phyloP scores from a whole-genome alignment of 805 yeast species.

The Pichia exigua region DNA sequence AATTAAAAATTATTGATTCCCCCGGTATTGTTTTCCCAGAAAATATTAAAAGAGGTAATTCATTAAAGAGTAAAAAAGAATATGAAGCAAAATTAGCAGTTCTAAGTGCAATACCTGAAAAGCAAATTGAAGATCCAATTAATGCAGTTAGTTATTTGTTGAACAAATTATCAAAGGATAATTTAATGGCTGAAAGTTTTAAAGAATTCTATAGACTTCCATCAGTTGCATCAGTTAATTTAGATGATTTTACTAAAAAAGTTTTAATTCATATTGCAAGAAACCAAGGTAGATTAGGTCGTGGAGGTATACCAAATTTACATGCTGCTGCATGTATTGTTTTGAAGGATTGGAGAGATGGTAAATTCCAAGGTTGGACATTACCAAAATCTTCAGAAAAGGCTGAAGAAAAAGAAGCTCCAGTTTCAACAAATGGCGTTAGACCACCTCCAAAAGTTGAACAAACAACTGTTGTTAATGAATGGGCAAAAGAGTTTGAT shows the following conservation, averaged over 20 bases:
- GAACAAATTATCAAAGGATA: conserved; percentile 64
- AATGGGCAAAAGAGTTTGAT: conserved; percentile 93
- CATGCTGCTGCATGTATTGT: conserved; percentile 77
- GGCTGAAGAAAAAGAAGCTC: conserved; percentile 25
- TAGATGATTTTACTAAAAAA: conserved; percentile 74
- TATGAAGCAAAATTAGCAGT: conserved; percentile 86
- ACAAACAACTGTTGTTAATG: conserved; percentile 71
- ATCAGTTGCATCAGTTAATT: conserved; percentile 61
- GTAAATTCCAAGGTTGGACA: conserved; percentile 87
- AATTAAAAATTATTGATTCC: conserved; percentile 82
- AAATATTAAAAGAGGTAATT: conserved; percentile 31
- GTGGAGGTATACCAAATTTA: conserved; percentile 88
- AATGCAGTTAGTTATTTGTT: conserved; percentile 73
- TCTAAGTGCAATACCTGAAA: conserved; percentile 83
- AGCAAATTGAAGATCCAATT: conserved; percentile 74
- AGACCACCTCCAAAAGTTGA: conserved; percentile 42
- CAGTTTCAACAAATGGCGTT: conserved; percentile 29
- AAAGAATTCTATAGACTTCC: conserved; percentile 72
- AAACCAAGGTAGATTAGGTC: conserved; percentile 82
- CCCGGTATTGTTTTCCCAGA: conserved; percentile 96
- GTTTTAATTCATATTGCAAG: conserved; percentile 90
- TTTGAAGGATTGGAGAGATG: conserved; percentile 95
- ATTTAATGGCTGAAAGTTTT: conserved; percentile 71
- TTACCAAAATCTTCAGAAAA: conserved; percentile 45
- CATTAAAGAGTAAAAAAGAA: conserved; percentile 40